phyloP scores from a whole-genome alignment of 176 grass and related monocot genomes.

The Stipa capillata region DNA sequence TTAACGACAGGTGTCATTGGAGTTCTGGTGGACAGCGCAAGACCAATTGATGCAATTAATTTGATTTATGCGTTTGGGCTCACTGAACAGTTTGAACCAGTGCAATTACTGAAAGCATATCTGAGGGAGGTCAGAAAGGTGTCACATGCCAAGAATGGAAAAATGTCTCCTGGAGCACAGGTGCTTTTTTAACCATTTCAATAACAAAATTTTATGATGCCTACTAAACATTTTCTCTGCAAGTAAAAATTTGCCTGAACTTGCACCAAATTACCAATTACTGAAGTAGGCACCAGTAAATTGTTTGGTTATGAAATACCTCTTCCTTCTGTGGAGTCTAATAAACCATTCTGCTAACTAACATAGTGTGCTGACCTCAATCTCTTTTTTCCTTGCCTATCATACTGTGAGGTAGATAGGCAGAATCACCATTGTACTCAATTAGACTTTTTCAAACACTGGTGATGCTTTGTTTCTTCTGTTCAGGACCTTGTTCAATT shows the following conservation, averaged over 20 bases:
- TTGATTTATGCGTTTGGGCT: constrained; percentile 66
- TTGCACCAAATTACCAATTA: too few species aligned
- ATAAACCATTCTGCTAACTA: not conserved
- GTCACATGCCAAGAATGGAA: constrained; percentile 55
- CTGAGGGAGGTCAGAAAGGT: constrained; percentile 65
- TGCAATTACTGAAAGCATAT: constrained; percentile 73
- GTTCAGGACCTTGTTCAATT: not conserved
- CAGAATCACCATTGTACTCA: not conserved
- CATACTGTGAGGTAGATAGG: not conserved
- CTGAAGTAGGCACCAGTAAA: too few species aligned
- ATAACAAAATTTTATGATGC: too few species aligned
- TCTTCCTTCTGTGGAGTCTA: not conserved
- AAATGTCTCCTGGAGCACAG: constrained; percentile 67
- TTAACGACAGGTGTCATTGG: constrained; percentile 65
- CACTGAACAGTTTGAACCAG: constrained; percentile 66
- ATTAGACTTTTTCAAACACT: not conserved
- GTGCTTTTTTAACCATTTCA: too few species aligned
- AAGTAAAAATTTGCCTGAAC: not conserved
- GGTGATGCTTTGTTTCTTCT: too few species aligned
- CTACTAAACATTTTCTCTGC: not conserved
- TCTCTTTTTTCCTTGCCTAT: not conserved
- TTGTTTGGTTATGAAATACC: too few species aligned
- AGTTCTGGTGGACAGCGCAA: constrained; percentile 58
- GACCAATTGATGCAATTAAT: constrained; percentile 84
- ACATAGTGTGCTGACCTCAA: not conserved